Evolutionary conservation across 2,329 filamentous ascomycete species (phyloP).

Genomic region (Sarocladiaceae sp.): DNA sequence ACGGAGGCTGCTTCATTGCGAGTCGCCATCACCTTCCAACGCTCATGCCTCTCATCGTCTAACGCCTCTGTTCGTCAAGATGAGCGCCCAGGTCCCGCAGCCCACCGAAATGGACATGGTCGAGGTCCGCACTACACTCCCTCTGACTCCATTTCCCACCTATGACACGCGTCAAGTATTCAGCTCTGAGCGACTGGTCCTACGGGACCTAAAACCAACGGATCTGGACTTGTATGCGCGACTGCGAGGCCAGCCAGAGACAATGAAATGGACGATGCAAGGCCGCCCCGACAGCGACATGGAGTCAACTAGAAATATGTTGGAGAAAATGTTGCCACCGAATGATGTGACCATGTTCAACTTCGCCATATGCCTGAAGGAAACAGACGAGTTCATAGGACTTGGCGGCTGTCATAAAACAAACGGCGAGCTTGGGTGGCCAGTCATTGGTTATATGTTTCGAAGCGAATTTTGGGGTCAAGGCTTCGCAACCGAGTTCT

Average conservation of each 20-base stretch:
- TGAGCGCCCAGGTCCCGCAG: conserved; percentile 7
- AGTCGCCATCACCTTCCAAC: too few relatives aligned
- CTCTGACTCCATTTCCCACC: conserved; percentile 34
- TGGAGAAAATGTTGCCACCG: conserved; percentile 39
- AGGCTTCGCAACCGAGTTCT: conserved; percentile 51
- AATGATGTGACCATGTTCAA: conserved; percentile 48
- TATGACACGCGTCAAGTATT: conserved; percentile 32
- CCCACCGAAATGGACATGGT: conserved; percentile 22
- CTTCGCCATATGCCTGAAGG: conserved; percentile 43
- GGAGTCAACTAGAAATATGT: conserved; percentile 33
- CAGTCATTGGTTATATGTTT: conserved; percentile 54
- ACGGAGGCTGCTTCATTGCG: too few relatives aligned
- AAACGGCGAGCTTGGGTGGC: conserved; percentile 41
- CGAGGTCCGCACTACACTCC: conserved; percentile 43
- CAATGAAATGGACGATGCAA: conserved; percentile 52
- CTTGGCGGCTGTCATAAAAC: conserved; percentile 36
- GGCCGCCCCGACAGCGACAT: conserved; percentile 36
- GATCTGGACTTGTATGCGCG: conserved; percentile 44
- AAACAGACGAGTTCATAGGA: conserved; percentile 46
- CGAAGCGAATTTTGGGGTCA: conserved; percentile 46
- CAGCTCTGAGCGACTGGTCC: conserved; percentile 45
- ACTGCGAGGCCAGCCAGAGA: conserved; percentile 51
- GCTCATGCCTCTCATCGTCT: too few relatives aligned
- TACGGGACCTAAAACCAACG: conserved; percentile 42
- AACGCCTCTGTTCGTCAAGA: too few relatives aligned